These are phyloP conservation scores for Penicillium psychrofluorescens DNA, from an alignment of 495 filamentous ascomycete genomes.

Conservation along the genomic window DNA sequence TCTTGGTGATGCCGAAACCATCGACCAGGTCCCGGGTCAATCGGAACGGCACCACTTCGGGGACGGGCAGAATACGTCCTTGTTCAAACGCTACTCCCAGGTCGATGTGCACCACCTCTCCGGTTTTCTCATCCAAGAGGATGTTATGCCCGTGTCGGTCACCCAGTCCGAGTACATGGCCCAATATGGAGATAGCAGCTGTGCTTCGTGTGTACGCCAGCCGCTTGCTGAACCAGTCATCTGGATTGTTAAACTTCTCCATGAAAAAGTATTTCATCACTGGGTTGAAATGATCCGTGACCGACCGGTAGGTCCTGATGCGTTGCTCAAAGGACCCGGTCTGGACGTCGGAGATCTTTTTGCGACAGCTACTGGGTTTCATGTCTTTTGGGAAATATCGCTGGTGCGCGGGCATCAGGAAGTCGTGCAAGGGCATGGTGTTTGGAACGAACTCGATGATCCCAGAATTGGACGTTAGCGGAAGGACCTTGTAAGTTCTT, in stretches of 20 bases:
- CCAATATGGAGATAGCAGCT: constrained; percentile 90
- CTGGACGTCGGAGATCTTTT: constrained; percentile 66
- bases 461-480: constrained; percentile 74
- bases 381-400: constrained; percentile 79
- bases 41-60: constrained; percentile 91
- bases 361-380: constrained; percentile 66
- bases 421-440: constrained; percentile 85
- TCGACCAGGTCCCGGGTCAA: constrained; percentile 94
- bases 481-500: constrained; percentile 92
- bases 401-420: constrained; percentile 82
- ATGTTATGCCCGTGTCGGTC: constrained; percentile 97
- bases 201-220: constrained; percentile 88
- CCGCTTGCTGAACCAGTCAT: constrained; percentile 87
- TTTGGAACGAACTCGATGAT: constrained; percentile 95
- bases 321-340: constrained; percentile 59
- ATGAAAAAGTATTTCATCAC: constrained; percentile 98
- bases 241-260: constrained; percentile 86
- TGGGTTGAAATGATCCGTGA: constrained; percentile 75
- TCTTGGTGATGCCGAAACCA: constrained; percentile 92
- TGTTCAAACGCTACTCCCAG: constrained; percentile 93
- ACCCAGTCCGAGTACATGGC: constrained; percentile 88
- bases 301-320: constrained; percentile 62
- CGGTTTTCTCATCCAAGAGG: constrained; percentile 79
- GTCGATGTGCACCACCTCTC: constrained; percentile 95
- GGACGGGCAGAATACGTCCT: constrained; percentile 86